Conservation (phyloP, 2,329 filamentous ascomycete species). For the Fusarium sp. region DNA sequence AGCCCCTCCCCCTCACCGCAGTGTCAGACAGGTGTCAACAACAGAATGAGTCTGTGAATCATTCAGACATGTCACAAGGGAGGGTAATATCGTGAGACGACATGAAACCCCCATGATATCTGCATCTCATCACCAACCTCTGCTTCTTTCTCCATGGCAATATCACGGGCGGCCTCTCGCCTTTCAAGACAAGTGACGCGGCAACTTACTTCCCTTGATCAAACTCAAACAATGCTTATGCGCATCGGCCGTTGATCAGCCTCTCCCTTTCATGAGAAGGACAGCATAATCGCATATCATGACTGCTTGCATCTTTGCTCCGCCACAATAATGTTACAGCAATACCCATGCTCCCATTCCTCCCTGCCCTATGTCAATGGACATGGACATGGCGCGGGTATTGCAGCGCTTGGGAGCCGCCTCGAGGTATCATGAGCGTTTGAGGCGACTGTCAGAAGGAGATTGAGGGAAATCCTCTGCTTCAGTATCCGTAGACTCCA, state of each 20-base stretch:
- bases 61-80: slow-evolving; percentile 25
- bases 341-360: neutral
- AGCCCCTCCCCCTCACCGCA: slow-evolving; percentile 39
- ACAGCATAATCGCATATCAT: slow-evolving; percentile 14
- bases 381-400: slow-evolving; percentile 2
- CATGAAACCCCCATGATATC: slow-evolving; percentile 23
- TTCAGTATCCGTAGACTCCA: slow-evolving; percentile 9
- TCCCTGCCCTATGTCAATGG: slow-evolving; percentile 7
- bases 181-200: slow-evolving; percentile 8
- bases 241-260: neutral
- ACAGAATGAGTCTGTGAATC: slow-evolving; percentile 23
- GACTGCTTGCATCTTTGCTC: slow-evolving; percentile 18
- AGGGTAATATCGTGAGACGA: slow-evolving; percentile 24
- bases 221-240: neutral
- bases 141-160: neutral
- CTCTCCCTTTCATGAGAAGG: neutral
- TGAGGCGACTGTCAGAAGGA: slow-evolving; percentile 15
- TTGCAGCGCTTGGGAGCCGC: slow-evolving; percentile 2
- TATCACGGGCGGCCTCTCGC: slow-evolving; percentile 33
- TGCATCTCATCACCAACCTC: slow-evolving; percentile 17
- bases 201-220: neutral
- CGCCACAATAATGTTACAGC: slow-evolving; percentile 21
- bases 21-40: slow-evolving; percentile 22
- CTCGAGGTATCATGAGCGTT: slow-evolving; percentile 4
- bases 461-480: slow-evolving; percentile 7